Evolutionary conservation across 2,329 filamentous ascomycete genomes (phyloP), one percentile per base, ranked within the genome.

Genomic region (Parastagonospora nodorum): DNA sequence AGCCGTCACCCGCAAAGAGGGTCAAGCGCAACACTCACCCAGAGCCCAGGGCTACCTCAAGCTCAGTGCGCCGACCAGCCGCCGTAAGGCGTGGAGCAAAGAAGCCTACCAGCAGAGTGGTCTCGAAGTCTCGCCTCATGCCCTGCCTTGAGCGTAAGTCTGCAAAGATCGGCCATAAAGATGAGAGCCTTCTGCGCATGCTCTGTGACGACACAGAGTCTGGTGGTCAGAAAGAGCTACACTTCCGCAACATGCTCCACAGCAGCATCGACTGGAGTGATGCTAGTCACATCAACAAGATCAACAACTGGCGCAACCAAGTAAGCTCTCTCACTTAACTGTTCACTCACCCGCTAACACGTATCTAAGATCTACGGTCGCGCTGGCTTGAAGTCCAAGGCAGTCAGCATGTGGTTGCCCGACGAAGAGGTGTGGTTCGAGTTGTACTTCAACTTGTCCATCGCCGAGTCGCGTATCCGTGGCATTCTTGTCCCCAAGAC

Each of bases 281-380:
- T 38, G 19, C 41, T 2, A 16, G 42, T 0, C 55, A 66, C 47
- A 63, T 66, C 33, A 39, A 16, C 15, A 59, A 60, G 44, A 61
- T 66, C 51, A 66, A 66, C 40, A 39, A 48, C 0, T 66, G 63
- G 63, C 54, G 60, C 42, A 60, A 59, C 41, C 63, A 64, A 5
- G 19, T 5, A 24, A 3, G 19, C 5, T 5, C 19, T 24, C 19
- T 24, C 19, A 24, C 19, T 24, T 5, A 24, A 3, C 3, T 24
- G 19, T 24, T 24, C 19, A 24, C 19, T 24, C 19, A 24, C 19
- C 19, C 5, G 19, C 19, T 24, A 24, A 24, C 19, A 24, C 19
- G 3, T 24, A 5, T 3, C 19, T 5, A 24, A 24, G 14, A 57
- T 66, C 33, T 66, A 60, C 45, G 49, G 50, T 6, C 61, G 61